Evolutionary conservation across 768 basidiomycete genomes (phyloP), one percentile per base, ranked within the genome.

Genomic region (Mycena leptocephala): DNA sequence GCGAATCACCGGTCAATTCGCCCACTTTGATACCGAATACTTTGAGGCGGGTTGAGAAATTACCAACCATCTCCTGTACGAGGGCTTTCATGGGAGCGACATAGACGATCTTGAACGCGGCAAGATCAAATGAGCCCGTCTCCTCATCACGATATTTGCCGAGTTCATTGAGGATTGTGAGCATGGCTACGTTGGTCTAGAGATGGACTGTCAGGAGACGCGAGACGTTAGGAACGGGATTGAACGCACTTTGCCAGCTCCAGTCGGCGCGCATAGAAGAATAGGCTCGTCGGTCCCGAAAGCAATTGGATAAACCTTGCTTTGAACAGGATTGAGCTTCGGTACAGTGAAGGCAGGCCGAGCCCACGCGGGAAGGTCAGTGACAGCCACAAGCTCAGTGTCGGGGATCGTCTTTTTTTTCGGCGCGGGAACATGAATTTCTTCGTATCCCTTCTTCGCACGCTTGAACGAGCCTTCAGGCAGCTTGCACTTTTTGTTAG

Each of bases 21-120:
- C 96, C 96, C 59, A 99, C 95, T 74, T 92, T 94, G 86, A 99
- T 90, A 53, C 94, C 95, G 73, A 87, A 90, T 28, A 82, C 84
- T 59, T 87, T 86, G 56, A 99, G 92, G 5, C 98, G 94, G 10
- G 91, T 87, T 39, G 90, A 90, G 82, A 99, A 99, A 83, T 97
- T 98, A 78, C 96, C 96, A 74, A 99, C 98, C 94, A 98, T 97
- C 85, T 99, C 98, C 82, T 99, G 98, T 0, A 99, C 98, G 72
- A 99, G 91, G 4, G 98, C 98, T 84, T 99, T 99, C 98, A 99
- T 99, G 5, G 98, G 98, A 0, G 98, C 98, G 65, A 99, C 93
- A 83, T 99, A 99, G 79, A 99, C 93, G 69, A 98, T 95, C 86
- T 99, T 99, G 92, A 99, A 98, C 0, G 95, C 87, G 76, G 95